Percentiles rank a stretch among this genome's conserved stretches.
Evolutionary conservation across 1,139 yeast species (phyloP).

Genomic region (Sugiyamaella neomexicana): DNA sequence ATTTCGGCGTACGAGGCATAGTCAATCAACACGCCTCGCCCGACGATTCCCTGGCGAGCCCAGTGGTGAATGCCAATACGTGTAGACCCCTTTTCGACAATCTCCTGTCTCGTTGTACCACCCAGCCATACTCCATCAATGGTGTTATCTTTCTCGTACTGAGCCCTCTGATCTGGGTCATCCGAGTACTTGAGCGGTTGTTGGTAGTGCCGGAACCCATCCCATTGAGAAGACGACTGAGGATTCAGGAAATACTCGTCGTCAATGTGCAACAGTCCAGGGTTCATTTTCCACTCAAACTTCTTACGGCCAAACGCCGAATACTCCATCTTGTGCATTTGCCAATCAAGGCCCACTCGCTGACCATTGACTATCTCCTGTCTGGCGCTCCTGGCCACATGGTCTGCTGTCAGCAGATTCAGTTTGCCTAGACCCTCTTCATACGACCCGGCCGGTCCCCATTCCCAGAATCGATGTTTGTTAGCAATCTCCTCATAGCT

Average conservation of each 20-base stretch:
- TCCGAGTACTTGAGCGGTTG: constrained; percentile 22
- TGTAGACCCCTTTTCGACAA: constrained; percentile 25
- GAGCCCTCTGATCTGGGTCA: constrained; percentile 11
- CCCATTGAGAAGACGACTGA: constrained; percentile 41
- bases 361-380: constrained; percentile 29
- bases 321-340: constrained; percentile 26
- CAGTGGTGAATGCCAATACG: constrained; percentile 38
- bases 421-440: constrained; percentile 32
- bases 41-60: constrained; percentile 38
- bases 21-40: constrained; percentile 39
- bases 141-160: constrained; percentile 16
- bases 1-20: constrained; percentile 35
- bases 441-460: constrained; percentile 32
- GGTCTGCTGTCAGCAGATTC: constrained; percentile 28
- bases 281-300: constrained; percentile 18
- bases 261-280: constrained; percentile 28
- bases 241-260: constrained; percentile 37
- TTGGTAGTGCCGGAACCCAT: constrained; percentile 38
- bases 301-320: constrained; percentile 25
- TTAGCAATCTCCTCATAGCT: constrained; percentile 26
- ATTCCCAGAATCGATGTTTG: constrained; percentile 30
- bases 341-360: constrained; percentile 29
- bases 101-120: constrained; percentile 32
- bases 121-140: constrained; percentile 31
- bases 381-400: constrained; percentile 27